A percentile compares a stretch with the other conserved stretches of the same genome.
Conservation (phyloP, 1,284 basidiomycete species). For the Grifola frondosa region DNA sequence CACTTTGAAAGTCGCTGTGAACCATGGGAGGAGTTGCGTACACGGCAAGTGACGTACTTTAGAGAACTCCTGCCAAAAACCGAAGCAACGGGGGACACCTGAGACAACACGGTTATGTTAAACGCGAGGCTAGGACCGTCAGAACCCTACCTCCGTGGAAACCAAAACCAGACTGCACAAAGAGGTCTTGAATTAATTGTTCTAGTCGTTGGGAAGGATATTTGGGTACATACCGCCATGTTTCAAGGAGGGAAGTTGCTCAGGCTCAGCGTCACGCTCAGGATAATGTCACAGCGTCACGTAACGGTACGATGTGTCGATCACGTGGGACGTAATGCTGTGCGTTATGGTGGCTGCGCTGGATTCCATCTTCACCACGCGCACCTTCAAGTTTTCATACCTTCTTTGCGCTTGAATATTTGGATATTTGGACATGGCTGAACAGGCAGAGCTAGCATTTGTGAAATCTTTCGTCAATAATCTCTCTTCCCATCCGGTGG, state of each 20-base stretch:
- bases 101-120: slow-evolving; percentile 15
- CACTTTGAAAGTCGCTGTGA: slow-evolving; percentile 52
- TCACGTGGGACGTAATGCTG: no score
- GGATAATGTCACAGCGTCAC: slow-evolving; percentile 9
- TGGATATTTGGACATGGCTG: slow-evolving; percentile 43
- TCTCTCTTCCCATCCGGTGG: slow-evolving; percentile 66
- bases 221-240: slow-evolving; percentile 37
- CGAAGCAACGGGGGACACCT: slow-evolving; percentile 90
- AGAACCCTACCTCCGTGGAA: slow-evolving; percentile 57
- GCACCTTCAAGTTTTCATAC: no score
- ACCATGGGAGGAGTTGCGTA: background rate
- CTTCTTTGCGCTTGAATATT: background rate
- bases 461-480: slow-evolving; percentile 72
- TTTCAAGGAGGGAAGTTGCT: slow-evolving; percentile 14
- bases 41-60: slow-evolving; percentile 47
- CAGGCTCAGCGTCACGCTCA: slow-evolving; percentile 4
- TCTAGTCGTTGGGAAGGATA: background rate
- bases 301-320: no score
- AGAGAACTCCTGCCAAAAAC: slow-evolving; percentile 90
- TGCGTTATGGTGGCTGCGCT: no score
- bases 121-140: slow-evolving; percentile 1
- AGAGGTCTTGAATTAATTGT: background rate
- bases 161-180: slow-evolving; percentile 55
- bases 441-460: slow-evolving; percentile 70
- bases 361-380: no score